A percentile compares a stretch with the other conserved stretches of the same genome.
Evolutionary conservation across 306 rosid genomes (phyloP).

Genomic region (cucumber (Cucumis sativus)): Cucumber_9930_V3 NC_026660.2:5847501-5848000

Average conservation of each 20-base stretch:
- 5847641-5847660: not conserved
- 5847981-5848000: slow-evolving; percentile 93
- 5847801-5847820: not conserved
- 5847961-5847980: slow-evolving; percentile 82
- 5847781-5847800: not conserved
- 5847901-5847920: not conserved
- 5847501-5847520: no score
- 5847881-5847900: not conserved
- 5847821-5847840: not conserved
- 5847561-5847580: no score
- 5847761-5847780: not conserved
- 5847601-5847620: no score
- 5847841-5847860: not conserved
- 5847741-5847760: not conserved
- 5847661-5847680: not conserved
- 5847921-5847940: not conserved
- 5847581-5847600: not conserved
- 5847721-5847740: not conserved
- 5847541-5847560: no score
- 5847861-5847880: not conserved
- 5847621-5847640: not conserved
- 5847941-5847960: slow-evolving; percentile 32
- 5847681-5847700: not conserved
- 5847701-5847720: not conserved
- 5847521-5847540: no score